Percentiles rank a stretch among this genome's conserved stretches.
These are phyloP conservation scores for Tetrapisispora phaffii DNA, from an alignment of 805 yeast genomes.

Conservation along the genomic window DNA sequence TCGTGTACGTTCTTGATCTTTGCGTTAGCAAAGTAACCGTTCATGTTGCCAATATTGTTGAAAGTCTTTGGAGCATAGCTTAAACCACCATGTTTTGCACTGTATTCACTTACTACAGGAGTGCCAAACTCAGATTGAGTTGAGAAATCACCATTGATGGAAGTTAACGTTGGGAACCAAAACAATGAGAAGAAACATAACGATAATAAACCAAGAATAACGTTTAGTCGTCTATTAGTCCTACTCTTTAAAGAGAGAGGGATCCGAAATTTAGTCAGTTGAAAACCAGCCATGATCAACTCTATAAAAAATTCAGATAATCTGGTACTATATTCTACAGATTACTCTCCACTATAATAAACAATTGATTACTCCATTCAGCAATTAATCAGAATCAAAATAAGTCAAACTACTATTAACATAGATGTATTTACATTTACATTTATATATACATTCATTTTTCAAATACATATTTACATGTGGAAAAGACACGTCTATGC, in stretches of 20 bases:
- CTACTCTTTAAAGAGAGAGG: background rate
- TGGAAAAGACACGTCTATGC: too few species aligned
- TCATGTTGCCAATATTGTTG: constrained; percentile 2
- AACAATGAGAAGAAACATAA: constrained; percentile 1
- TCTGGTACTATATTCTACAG: background rate
- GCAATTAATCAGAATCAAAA: too few species aligned
- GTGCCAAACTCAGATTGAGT: background rate
- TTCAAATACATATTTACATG: too few species aligned
- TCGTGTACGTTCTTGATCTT: background rate
- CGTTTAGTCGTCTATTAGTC: background rate
- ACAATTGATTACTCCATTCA: too few species aligned
- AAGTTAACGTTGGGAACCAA: constrained; percentile 1
- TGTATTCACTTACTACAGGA: background rate
- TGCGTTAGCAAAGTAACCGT: constrained; percentile 1
- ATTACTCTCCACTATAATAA: too few species aligned
- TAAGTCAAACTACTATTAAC: too few species aligned
- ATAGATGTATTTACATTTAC: too few species aligned
- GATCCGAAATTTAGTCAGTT: background rate
- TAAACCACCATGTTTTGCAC: background rate
- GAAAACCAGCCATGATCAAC: background rate
- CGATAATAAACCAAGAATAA: background rate
- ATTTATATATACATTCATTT: too few species aligned
- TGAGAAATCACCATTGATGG: background rate
- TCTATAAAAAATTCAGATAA: background rate
- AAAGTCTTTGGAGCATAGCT: background rate